phyloP scores from a whole-genome alignment of 768 basidiomycete genomes.

The Lentinula aciculospora region DNA sequence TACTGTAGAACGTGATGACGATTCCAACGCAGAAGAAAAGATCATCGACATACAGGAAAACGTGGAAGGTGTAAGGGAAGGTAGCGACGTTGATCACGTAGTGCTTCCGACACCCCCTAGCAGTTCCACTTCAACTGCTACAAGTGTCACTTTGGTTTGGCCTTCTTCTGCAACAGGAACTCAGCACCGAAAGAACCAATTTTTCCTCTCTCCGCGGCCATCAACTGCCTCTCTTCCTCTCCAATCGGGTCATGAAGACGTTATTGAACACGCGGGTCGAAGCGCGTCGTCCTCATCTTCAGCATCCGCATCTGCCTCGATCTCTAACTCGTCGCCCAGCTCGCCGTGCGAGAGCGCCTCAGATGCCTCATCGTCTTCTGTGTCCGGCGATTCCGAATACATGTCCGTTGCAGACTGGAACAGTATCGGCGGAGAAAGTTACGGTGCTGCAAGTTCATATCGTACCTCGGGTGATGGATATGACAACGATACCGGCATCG shows the following conservation, averaged over 20 bases:
- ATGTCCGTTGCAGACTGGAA: constrained; percentile 1
- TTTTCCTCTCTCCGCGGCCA: neutral
- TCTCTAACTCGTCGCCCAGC: neutral
- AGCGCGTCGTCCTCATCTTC: neutral
- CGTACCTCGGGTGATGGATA: neutral
- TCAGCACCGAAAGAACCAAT: neutral
- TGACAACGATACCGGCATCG: neutral
- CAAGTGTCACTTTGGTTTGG: constrained; percentile 14
- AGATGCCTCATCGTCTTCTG: neutral
- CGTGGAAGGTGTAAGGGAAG: neutral
- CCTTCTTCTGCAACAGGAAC: constrained; percentile 9
- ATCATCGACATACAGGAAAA: constrained; percentile 8
- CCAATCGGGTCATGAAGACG: neutral
- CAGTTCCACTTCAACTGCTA: constrained; percentile 10
- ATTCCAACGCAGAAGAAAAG: constrained; percentile 7
- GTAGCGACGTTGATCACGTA: neutral
- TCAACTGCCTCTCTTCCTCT: neutral
- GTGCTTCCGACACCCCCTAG: neutral
- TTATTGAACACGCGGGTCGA: neutral
- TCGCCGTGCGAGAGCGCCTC: neutral
- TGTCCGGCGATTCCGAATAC: constrained; percentile 1
- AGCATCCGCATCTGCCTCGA: neutral
- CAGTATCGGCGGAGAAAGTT: neutral
- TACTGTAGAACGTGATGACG: constrained; percentile 2
- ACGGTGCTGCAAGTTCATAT: neutral